A percentile compares a stretch with the other conserved stretches of the same genome.
Conservation (phyloP, 1,139 yeast species). For the Meyerozyma elateridarum region DNA sequence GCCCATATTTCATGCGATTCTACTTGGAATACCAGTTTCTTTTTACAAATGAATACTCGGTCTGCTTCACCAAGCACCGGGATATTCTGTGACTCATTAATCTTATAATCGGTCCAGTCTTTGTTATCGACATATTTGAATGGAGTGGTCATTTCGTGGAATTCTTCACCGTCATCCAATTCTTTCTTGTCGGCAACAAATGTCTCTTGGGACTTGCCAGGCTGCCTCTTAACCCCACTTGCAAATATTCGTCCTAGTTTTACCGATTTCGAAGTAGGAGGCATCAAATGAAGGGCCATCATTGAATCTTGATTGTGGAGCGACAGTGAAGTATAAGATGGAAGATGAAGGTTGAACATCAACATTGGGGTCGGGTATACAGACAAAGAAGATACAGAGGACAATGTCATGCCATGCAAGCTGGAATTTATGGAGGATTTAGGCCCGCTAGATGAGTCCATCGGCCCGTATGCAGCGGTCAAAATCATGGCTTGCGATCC, state of each 20-base stretch:
- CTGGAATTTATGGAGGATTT: conserved; percentile 10
- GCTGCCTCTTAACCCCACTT: conserved; percentile 40
- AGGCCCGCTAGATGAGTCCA: conserved; percentile 7
- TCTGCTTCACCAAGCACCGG: conserved; percentile 57
- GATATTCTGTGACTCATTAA: conserved; percentile 19
- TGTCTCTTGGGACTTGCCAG: conserved; percentile 13
- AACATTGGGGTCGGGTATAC: conserved; percentile 68
- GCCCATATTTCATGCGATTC: conserved; percentile 90
- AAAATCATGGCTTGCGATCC: conserved; percentile 44
- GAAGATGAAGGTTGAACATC: conserved; percentile 78
- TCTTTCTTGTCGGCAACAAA: not conserved
- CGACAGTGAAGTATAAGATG: conserved; percentile 68
- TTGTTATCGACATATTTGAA: conserved; percentile 10
- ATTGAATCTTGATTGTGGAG: conserved; percentile 47
- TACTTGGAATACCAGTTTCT: conserved; percentile 48
- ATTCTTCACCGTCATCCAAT: conserved; percentile 32
- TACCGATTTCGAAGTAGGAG: conserved; percentile 51
- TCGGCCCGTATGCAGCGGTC: conserved; percentile 26
- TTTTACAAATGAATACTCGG: conserved; percentile 60
- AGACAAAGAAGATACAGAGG: conserved; percentile 76
- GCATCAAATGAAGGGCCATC: conserved; percentile 73
- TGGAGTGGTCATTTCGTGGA: conserved; percentile 41
- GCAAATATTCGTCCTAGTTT: conserved; percentile 57
- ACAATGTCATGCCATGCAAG: conserved; percentile 73
- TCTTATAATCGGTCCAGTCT: conserved; percentile 5